These are phyloP conservation scores for Dendrobium officinale DNA, from an alignment of 106 monocot species.

Conservation along the genomic window DNA sequence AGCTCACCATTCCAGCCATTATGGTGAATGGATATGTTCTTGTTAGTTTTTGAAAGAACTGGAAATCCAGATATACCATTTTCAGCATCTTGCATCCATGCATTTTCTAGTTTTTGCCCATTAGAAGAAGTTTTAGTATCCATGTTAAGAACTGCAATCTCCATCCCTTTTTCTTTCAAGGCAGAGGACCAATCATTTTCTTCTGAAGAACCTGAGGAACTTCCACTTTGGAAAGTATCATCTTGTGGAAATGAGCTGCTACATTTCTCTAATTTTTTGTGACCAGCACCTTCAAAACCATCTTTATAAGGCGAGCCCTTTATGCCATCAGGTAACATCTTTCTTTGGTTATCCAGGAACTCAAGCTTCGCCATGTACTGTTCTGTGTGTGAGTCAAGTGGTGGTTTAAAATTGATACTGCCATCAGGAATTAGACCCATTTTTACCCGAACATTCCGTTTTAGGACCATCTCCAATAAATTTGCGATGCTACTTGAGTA, in stretches of 20 bases:
- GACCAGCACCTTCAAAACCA: slow-evolving; percentile 6
- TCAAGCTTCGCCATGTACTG: slow-evolving; percentile 7
- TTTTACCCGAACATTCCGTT: slow-evolving; percentile 50
- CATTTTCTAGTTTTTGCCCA: slow-evolving; percentile 61
- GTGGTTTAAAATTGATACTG: neutral
- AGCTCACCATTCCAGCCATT: slow-evolving; percentile 18
- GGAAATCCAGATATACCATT: slow-evolving; percentile 26
- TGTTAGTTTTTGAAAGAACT: slow-evolving; percentile 29
- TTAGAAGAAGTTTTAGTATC: slow-evolving; percentile 9
- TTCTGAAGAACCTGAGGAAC: slow-evolving; percentile 7
- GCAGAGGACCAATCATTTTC: slow-evolving; percentile 6
- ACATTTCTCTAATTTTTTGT: slow-evolving; percentile 9
- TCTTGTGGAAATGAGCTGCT: slow-evolving; percentile 10
- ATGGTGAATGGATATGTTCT: slow-evolving; percentile 38
- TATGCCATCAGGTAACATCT: neutral
- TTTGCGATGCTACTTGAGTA: slow-evolving; percentile 78
- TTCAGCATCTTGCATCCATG: slow-evolving; percentile 61
- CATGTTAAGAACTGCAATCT: slow-evolving; percentile 5
- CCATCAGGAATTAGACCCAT: slow-evolving; percentile 30
- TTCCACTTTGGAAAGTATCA: slow-evolving; percentile 2
- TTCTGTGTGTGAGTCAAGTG: neutral
- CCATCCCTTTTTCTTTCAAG: slow-evolving; percentile 4
- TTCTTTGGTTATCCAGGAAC: slow-evolving; percentile 7
- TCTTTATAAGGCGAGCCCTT: slow-evolving; percentile 16
- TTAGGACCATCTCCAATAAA: slow-evolving; percentile 72